Evolutionary conservation across 2,329 filamentous ascomycete species (phyloP), one percentile per base, ranked within the genome.

Genomic region (Colletotrichum plurivorum): DNA sequence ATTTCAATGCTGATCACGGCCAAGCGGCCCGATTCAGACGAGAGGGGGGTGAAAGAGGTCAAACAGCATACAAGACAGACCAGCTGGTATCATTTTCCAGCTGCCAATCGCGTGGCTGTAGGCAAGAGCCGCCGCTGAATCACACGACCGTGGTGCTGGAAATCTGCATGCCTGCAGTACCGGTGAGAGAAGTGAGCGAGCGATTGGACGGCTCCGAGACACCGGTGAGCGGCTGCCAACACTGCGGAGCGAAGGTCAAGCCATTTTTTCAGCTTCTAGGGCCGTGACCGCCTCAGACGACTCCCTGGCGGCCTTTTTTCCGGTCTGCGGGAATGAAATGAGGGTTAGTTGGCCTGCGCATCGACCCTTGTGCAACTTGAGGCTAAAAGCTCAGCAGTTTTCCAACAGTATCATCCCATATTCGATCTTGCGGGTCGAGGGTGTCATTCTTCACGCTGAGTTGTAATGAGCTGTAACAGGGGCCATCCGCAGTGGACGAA

Each of bases 81-180:
- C 31, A 48, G 48, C 25, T 27, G 31, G 31, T 36, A 36, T 36
- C 31, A 15, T 36, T 16, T 20, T 13, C 53, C 53, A 22, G 27
- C 16, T n/a, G 48, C 31, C 61, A 54, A 58, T 43, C 9, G 55
- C 8, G 31, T 65, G 43, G 60, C 41, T 64, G 53, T 20, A 41
- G 48, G 43, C 13, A 51, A 18, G 43, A 31, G 43, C 63, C 20
- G 27, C 52, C 25, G 36, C 51, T 45, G 62, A 36, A 56, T 67
- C 67, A 52, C 56, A 62, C 55, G 56, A 69, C 62, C 67, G 39
- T 48, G 31, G 51, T 56, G 67, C 16, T 68, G 57, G 63, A 67
- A 62, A 52, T 57, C 63, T 67, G 39, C 57, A 60, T 12, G 25
- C 41, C 57, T 56, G 36, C 55, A 54, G 27, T n/a, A 65, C 61